A percentile compares a stretch with the other conserved stretches of the same genome.
phyloP scores from a whole-genome alignment of 1,139 yeast species.

The Saccharomyces pastorianus region DNA sequence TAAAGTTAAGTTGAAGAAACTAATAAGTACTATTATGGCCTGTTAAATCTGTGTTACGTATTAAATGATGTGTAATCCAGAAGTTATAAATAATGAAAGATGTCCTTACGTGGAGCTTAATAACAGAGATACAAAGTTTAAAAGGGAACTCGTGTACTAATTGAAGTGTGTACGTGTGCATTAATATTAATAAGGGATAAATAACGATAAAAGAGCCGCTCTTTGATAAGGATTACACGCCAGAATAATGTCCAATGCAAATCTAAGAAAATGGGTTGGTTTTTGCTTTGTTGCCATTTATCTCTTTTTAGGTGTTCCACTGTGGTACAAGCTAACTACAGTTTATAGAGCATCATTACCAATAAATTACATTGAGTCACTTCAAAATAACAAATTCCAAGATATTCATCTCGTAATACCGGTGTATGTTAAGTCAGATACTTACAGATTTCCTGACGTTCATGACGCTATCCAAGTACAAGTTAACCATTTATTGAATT shows the following conservation, averaged over 20 bases:
- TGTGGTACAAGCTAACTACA: constrained; percentile 64
- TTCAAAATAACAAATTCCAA: constrained; percentile 30
- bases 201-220: background rate
- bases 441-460: constrained; percentile 38
- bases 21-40: background rate
- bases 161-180: background rate
- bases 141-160: background rate
- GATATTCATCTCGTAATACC: constrained; percentile 36
- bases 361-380: constrained; percentile 40
- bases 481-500: constrained; percentile 19
- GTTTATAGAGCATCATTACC: constrained; percentile 74
- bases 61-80: background rate
- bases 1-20: background rate
- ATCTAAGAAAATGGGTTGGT: constrained; percentile 20
- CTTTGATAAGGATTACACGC: background rate
- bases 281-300: constrained; percentile 34
- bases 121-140: background rate
- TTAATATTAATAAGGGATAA: background rate
- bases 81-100: background rate
- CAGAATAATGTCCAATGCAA: constrained; percentile 6
- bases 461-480: constrained; percentile 39
- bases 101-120: background rate
- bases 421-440: constrained; percentile 39
- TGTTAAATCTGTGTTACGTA: background rate
- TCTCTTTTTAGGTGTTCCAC: constrained; percentile 58